Conservation (phyloP, 805 yeast species). For the Candida vaughaniae region DNA sequence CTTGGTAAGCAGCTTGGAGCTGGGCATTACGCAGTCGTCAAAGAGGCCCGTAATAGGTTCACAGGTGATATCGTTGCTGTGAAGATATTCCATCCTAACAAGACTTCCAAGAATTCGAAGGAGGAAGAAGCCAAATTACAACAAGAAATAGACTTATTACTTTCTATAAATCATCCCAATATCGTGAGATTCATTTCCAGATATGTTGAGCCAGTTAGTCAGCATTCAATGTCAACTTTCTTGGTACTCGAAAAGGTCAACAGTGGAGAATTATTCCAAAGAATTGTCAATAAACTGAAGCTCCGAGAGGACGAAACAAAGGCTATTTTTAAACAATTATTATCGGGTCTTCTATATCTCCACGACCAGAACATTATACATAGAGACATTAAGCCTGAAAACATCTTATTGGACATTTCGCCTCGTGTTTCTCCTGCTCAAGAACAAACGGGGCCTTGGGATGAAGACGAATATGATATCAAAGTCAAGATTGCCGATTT, state of each 20-base stretch:
- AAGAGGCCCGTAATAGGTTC: slow-evolving; percentile 58
- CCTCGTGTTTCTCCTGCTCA: slow-evolving; percentile 32
- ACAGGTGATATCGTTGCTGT: slow-evolving; percentile 69
- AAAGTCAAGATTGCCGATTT: slow-evolving; percentile 79
- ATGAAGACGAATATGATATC: slow-evolving; percentile 56
- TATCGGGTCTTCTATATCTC: slow-evolving; percentile 37
- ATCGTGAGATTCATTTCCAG: slow-evolving; percentile 64
- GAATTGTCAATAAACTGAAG: slow-evolving; percentile 64
- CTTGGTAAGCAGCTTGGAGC: slow-evolving; percentile 63
- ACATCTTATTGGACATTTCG: slow-evolving; percentile 48
- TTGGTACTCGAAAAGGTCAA: slow-evolving; percentile 71
- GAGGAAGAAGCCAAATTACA: slow-evolving; percentile 47
- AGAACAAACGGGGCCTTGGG: slow-evolving; percentile 54
- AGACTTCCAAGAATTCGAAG: slow-evolving; percentile 16
- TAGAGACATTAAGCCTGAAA: slow-evolving; percentile 47
- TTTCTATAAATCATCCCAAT: slow-evolving; percentile 66
- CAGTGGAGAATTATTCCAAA: slow-evolving; percentile 73
- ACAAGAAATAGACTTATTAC: slow-evolving; percentile 66
- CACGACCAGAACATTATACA: slow-evolving; percentile 43
- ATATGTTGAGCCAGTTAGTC: slow-evolving; percentile 53
- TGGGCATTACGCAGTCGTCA: slow-evolving; percentile 82
- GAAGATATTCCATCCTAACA: slow-evolving; percentile 65
- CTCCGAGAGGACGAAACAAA: slow-evolving; percentile 62
- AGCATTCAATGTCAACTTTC: slow-evolving; percentile 53
- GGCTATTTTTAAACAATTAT: slow-evolving; percentile 51